Evolutionary conservation across 2,329 filamentous ascomycete species (phyloP), one percentile per base, ranked within the genome.

Genomic region (Neonectria magnoliae): DNA sequence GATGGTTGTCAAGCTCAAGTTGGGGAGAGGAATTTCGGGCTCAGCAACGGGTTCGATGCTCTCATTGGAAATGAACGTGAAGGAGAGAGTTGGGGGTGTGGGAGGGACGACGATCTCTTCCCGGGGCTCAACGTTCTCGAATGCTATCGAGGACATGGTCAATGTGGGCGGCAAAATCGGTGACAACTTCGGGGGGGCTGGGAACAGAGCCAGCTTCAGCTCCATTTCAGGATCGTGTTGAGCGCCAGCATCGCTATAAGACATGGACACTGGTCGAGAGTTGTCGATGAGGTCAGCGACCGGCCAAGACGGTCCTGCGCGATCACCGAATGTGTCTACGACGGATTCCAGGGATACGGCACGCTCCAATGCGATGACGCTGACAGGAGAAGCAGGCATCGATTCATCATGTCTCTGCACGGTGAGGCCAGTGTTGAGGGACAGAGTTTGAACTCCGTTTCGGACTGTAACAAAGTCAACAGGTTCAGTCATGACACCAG

Each of bases 401-500:
- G 71, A 68, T 16, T 70, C 69, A 14, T 69, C 65, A 41, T 52
- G 65, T 44, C 59, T 56, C 5, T 66, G 67, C 4, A 62, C 65
- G 57, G 65, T 61, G 6, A 54, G 31, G 33, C 67, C 45, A 51
- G 66, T 42, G 18, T 56, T 54, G 36, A 64, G 59, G 13, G 58
- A 47, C 5, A 64, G 53, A 11, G 60, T 68, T 16, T 66, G 62
- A 5, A 67, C 31, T 5, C 44, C 60, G n/a, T 48, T 31, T 3
- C 68, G 55, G 18, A 67, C 64, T 4, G 73, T 48, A 2, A 70
- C 60, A 18, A 84, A 77, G 42, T 80, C 81, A 62, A 88, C 79
- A 1, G 86, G 83, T 7, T 90, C 88, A 0, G 88, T 90, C 85
- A 90, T 89, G 71, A 84, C 85, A 27, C 84, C 82, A 38, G 81